These are phyloP conservation scores for Crithidia sp. DNA, from an alignment of 208 protist species.

Conservation along the genomic window DNA sequence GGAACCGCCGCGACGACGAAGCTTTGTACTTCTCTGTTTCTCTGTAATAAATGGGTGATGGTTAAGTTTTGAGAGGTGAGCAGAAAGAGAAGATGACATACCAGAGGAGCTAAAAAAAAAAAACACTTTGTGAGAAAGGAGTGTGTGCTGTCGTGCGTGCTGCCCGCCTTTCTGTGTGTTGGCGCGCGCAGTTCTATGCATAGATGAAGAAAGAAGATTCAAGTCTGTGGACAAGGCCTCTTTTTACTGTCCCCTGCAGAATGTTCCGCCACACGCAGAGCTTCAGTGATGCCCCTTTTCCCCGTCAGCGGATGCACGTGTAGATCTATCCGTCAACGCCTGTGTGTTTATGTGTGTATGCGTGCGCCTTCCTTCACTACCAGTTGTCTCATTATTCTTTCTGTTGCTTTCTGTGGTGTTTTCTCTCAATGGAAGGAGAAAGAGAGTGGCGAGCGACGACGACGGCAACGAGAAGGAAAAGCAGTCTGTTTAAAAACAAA, in stretches of 20 bases:
- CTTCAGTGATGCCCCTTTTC: too few relatives aligned
- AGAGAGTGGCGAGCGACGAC: too few relatives aligned
- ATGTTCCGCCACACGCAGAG: too few relatives aligned
- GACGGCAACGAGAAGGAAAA: too few relatives aligned
- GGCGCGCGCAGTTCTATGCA: background rate
- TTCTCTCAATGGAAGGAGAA: too few relatives aligned
- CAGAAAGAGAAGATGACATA: conserved; percentile 6
- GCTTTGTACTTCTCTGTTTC: conserved; percentile 1
- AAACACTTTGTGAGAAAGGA: background rate
- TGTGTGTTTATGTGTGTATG: background rate
- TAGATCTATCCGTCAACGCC: conserved; percentile 8
- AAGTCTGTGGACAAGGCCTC: background rate
- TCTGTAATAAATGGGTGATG: background rate
- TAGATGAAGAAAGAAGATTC: background rate
- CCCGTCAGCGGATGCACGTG: background rate
- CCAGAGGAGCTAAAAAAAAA: conserved; percentile 12
- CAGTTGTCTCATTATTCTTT: background rate
- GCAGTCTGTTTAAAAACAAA: too few relatives aligned
- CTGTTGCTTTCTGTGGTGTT: background rate
- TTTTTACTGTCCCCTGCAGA: background rate
- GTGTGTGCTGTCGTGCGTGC: too few relatives aligned
- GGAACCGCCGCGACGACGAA: too few relatives aligned
- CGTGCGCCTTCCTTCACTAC: background rate
- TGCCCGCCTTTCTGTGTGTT: background rate
- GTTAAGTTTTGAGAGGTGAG: background rate